Evolutionary conservation across 805 yeast species (phyloP).

Genomic region (Candida andamanensis): DNA sequence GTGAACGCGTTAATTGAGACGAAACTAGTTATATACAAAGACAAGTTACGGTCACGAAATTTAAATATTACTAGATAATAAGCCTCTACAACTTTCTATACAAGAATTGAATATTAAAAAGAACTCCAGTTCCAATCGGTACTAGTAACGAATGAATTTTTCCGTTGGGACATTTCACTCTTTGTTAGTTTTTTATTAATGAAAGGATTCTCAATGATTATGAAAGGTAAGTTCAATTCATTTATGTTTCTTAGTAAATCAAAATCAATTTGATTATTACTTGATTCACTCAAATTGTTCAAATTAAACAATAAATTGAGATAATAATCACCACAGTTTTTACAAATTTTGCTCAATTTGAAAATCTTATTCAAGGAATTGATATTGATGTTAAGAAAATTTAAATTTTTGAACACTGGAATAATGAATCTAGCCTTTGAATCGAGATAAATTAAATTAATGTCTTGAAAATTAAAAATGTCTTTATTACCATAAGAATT

Average conservation of each 20-base stretch:
- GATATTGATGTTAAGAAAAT: background rate
- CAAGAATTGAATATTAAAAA: constrained; percentile 22
- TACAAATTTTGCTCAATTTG: constrained; percentile 29
- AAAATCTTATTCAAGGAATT: constrained; percentile 7
- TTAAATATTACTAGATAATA: no score
- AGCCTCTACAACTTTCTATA: background rate
- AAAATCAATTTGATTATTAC: background rate
- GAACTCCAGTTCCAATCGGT: constrained; percentile 54
- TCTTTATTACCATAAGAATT: background rate
- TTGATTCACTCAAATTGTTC: constrained; percentile 3
- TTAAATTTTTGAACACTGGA: constrained; percentile 27
- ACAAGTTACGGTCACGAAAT: no score
- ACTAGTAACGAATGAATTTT: constrained; percentile 15
- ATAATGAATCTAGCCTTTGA: constrained; percentile 27
- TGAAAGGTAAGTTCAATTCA: constrained; percentile 10
- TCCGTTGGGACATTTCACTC: constrained; percentile 7
- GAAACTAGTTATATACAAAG: no score
- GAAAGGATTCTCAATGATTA: constrained; percentile 30
- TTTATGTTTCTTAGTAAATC: background rate
- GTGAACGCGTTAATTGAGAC: no score
- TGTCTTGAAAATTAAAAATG: background rate
- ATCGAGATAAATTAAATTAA: constrained; percentile 16
- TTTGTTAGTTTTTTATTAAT: constrained; percentile 6
- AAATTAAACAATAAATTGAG: constrained; percentile 11
- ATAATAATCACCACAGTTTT: constrained; percentile 26